Evolutionary conservation across 805 yeast species (phyloP).

Genomic region (Naumovozyma baii): DNA sequence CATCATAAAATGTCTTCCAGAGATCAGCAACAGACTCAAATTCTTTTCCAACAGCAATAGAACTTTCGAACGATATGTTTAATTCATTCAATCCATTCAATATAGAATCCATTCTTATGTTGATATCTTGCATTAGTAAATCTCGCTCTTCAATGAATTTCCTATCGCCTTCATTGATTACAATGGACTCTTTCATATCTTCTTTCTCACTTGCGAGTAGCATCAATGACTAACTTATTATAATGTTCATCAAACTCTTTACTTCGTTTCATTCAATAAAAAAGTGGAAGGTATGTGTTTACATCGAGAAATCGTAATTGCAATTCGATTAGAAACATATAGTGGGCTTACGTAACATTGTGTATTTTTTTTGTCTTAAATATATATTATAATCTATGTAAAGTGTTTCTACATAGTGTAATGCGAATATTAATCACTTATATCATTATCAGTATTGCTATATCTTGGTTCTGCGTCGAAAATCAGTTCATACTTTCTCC

Average conservation of each 20-base stretch:
- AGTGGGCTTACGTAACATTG: no score
- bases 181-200: background rate
- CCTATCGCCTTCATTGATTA: slow-evolving; percentile 11
- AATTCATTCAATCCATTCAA: slow-evolving; percentile 53
- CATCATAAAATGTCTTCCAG: slow-evolving; percentile 62
- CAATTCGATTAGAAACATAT: no score
- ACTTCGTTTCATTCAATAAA: no score
- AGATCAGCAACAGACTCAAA: slow-evolving; percentile 61
- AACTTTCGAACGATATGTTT: slow-evolving; percentile 57
- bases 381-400: background rate
- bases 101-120: slow-evolving; percentile 49
- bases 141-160: slow-evolving; percentile 25
- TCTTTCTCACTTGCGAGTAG: background rate
- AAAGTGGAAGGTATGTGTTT: no score
- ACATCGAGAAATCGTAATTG: no score
- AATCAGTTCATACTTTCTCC: slow-evolving; percentile 30
- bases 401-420: background rate
- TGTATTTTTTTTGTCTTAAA: no score
- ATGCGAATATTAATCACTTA: slow-evolving; percentile 19
- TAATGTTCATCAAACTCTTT: no score
- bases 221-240: no score
- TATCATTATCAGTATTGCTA: slow-evolving; percentile 20
- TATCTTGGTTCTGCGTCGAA: slow-evolving; percentile 30
- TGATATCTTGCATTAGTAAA: slow-evolving; percentile 24
- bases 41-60: slow-evolving; percentile 65